Evolutionary conservation across 1,139 yeast species (phyloP), one percentile per base, ranked within the genome.

Genomic region (Kazachstania sp.): DNA sequence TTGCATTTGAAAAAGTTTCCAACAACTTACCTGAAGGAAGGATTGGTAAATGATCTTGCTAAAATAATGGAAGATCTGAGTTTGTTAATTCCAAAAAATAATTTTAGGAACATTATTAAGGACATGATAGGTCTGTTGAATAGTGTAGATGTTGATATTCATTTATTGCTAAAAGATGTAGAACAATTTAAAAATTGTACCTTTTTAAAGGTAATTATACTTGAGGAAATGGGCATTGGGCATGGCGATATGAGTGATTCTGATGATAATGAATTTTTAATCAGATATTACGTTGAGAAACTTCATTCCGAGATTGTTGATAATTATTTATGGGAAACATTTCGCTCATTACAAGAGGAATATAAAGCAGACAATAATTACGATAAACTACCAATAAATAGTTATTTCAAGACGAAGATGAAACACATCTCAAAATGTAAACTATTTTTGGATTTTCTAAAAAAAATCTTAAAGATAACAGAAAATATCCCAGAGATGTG

Each of bases 281-380:
- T 57, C 2, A 54, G 57, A 9, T 62, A 55, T 44, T 64, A 63
- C 44, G 41, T 56, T 30, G 49, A 55, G 3, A 54, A 57, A 28
- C 32, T 64, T 16, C 54, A 56, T 39, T 56, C 53, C 8, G 37
- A 41, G 4, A 49, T 62, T 19, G 50, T 51, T 13, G 43, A 47
- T 0, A 45, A 47, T 2, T 43, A 52, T 11, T 37, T 62, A 13
- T 54, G 54, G 56, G 50, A 48, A 8, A 6, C 31, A 2, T 43
- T 63, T 16, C 51, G 45, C 3, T 35, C 41, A 8, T 47, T 51
- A 18, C 39, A 51, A 0, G 42, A 52, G 2, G 56, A 53, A 4
- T 64, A 63, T 51, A 44, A 52, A 3, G 45, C 51, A n/a, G 59
- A 61, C 46, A 43, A 54, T 31, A 54, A 53, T 31, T 62, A 63